These are phyloP conservation scores for Sclerotiophoma versabilis DNA, from an alignment of 2,329 filamentous ascomycete species.

Conservation along the genomic window DNA sequence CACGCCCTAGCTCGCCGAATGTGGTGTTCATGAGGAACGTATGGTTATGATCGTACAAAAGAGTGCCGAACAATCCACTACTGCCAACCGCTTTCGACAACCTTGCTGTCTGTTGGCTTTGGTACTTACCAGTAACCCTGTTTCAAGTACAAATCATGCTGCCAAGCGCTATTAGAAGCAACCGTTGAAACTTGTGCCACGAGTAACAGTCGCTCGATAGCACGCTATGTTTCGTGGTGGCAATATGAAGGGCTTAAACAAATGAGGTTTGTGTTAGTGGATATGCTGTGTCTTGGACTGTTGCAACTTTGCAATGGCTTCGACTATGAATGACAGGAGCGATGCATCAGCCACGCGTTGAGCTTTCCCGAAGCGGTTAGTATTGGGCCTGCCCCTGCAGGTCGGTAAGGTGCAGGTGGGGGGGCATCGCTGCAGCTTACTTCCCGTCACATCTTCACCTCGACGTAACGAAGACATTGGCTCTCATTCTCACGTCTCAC, in stretches of 20 bases:
- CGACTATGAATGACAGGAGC: neutral
- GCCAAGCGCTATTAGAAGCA: neutral
- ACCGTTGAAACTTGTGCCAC: neutral
- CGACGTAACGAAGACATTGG: neutral
- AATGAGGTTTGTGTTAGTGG: neutral
- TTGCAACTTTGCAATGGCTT: too few relatives aligned
- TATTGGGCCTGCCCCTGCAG: neutral
- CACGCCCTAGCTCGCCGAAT: conserved; percentile 45
- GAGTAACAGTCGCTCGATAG: neutral
- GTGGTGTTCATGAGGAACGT: conserved; percentile 40
- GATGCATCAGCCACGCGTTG: neutral
- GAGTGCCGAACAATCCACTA: conserved; percentile 17
- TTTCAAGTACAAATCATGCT: conserved; percentile 10
- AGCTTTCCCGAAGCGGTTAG: neutral
- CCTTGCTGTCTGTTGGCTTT: conserved; percentile 19
- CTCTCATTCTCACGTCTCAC: too few relatives aligned
- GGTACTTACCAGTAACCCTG: conserved; percentile 1
- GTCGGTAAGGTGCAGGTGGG: neutral
- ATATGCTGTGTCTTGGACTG: too few relatives aligned
- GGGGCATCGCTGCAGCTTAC: neutral
- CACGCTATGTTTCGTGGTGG: neutral
- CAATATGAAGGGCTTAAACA: neutral
- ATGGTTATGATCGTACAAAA: conserved; percentile 32
- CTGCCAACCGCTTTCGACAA: conserved; percentile 14
- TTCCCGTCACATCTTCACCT: neutral